These are phyloP conservation scores for Pyrus pyrifolia DNA, from an alignment of 306 rosid species.

Conservation along the genomic window DNA sequence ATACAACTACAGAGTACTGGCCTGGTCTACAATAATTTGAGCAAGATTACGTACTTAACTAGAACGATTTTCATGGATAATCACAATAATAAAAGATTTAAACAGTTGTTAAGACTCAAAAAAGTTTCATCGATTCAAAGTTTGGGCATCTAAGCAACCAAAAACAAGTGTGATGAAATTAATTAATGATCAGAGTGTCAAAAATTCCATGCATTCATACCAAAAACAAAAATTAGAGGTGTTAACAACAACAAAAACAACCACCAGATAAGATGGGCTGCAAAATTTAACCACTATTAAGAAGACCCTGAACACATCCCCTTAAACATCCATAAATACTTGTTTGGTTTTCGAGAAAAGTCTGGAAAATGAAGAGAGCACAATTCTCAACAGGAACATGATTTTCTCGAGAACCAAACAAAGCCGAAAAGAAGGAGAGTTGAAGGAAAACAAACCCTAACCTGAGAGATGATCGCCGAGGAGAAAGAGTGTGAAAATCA, in stretches of 20 bases:
- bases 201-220: slow-evolving; percentile 1
- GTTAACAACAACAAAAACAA: not conserved
- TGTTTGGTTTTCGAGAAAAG: not conserved
- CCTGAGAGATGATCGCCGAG: slow-evolving; percentile 30
- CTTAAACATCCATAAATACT: not conserved
- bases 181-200: not conserved
- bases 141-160: not conserved
- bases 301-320: not conserved
- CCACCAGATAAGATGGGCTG: not conserved
- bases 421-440: not conserved
- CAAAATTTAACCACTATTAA: not conserved
- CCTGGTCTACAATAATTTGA: not conserved
- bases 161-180: not conserved
- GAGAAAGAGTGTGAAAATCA: not conserved
- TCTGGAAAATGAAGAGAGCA: not conserved
- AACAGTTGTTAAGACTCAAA: not conserved
- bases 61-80: not conserved
- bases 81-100: too few relatives aligned
- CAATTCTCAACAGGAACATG: not conserved
- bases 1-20: not conserved
- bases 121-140: not conserved
- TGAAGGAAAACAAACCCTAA: not conserved
- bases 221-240: not conserved
- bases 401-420: not conserved
- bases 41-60: not conserved